Base-by-base conservation (phyloP, 768 basidiomycete genomes). In the Sarcomyxa edulis region DNA sequence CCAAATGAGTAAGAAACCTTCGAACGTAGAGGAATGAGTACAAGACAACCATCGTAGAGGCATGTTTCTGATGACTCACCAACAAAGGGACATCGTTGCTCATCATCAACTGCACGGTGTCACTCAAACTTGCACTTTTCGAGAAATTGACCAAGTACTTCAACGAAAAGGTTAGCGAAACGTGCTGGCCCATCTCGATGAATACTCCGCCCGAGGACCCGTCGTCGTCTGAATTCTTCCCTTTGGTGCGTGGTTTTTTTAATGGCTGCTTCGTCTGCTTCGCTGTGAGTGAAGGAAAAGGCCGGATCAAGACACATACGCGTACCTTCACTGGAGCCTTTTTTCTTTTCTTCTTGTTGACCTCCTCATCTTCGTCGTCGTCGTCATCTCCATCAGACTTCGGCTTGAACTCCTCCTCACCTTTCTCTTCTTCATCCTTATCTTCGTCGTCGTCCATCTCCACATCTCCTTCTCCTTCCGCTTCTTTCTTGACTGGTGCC, bases 141-240 rank as follows among this genome's bases (percentile, higher is more conserved):
- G 91, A 79, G 54, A 99, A 98, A 66, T 96, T 97, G 60, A 88
- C 83, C 20, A 98, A 81, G 63, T 98, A 99, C 62, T 97, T 98
- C 51, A 98, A 69, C 22, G 89, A 92, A 70, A 98, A 98, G 1
- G 93, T 97, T 34, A 98, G 71, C 29, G 81, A 76, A 45, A 99
- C 95, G 46, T 88, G 80, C 56, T 86, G 82, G 54, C 91, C 89
- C 75, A 96, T 85, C 61, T 87, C 78, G 55, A 96, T 85, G 45
- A 65, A 59, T 33, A 95, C 83, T 32, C 71, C 76, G 9, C 65
- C 63, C 0, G 55, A 55, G 10, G 68, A 67, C 4, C 76, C 74
- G 2, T 74, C 71, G 14, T 79, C 78, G 6, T 72, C 73, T 16
- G 46, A 16, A 14, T 44, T 77, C 53, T 82, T 83, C n/a, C 58